These are phyloP conservation scores for Fusarium tanahbumbuense DNA, from an alignment of 2,329 filamentous ascomycete genomes.

Conservation along the genomic window DNA sequence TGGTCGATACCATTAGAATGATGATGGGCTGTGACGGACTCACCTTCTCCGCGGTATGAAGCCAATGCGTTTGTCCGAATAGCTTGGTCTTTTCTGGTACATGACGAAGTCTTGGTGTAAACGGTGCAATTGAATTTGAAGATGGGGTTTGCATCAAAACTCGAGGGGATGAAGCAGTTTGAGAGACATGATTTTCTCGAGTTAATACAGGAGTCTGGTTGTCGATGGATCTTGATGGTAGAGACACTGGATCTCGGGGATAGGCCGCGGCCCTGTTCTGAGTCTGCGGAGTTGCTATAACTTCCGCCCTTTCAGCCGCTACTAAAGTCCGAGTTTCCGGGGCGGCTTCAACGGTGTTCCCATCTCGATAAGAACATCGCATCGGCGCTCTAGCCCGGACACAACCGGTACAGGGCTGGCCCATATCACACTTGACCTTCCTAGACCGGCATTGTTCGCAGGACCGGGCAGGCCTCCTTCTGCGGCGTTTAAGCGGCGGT, in stretches of 20 bases:
- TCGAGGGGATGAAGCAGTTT: not conserved
- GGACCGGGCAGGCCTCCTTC: conserved; percentile 42
- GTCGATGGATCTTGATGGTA: not conserved
- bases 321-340: not conserved
- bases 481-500: conserved; percentile 36
- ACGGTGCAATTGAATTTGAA: conserved; percentile 37
- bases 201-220: not conserved
- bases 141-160: not conserved
- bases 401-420: conserved; percentile 42
- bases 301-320: conserved; percentile 7
- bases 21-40: too few relatives aligned
- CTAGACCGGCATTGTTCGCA: conserved; percentile 46
- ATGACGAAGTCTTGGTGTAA: conserved; percentile 41
- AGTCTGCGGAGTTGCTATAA: not conserved
- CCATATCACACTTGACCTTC: conserved; percentile 41
- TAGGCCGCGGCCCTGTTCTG: conserved; percentile 4
- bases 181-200: not conserved
- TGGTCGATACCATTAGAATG: not conserved
- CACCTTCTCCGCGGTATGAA: conserved; percentile 45
- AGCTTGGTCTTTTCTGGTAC: conserved; percentile 46
- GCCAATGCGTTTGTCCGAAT: conserved; percentile 46
- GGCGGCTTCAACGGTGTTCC: conserved; percentile 1
- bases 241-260: conserved; percentile 24
- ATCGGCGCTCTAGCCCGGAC: conserved; percentile 41
- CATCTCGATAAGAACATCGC: conserved; percentile 45